Conservation (phyloP, 768 basidiomycete genomes). For the Trametes meyenii region DNA sequence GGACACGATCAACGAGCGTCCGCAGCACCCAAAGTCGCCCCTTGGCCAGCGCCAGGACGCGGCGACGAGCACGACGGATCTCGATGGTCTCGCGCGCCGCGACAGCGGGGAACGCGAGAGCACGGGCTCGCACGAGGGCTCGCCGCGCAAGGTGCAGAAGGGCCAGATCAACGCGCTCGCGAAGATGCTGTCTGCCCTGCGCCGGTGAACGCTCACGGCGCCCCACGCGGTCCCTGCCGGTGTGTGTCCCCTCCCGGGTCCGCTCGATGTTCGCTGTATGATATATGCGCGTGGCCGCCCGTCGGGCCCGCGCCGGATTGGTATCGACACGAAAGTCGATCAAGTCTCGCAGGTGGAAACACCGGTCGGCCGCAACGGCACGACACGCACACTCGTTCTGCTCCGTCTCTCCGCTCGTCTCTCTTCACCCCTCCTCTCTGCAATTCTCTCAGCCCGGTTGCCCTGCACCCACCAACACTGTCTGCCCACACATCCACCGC, state of each 20-base stretch:
- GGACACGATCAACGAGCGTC: conserved; percentile 78
- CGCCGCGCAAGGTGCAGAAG: conserved; percentile 80
- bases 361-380: conserved; percentile 9
- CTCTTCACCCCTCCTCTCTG: background rate
- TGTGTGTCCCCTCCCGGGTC: background rate
- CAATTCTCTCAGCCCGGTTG: conserved; percentile 2
- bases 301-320: conserved; percentile 19
- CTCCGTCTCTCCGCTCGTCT: conserved; percentile 7
- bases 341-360: conserved; percentile 21
- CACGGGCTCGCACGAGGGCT: conserved; percentile 40
- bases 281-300: conserved; percentile 12
- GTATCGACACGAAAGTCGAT: conserved; percentile 24
- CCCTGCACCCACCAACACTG: background rate
- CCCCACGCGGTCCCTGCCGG: background rate
- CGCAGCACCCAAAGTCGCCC: conserved; percentile 48
- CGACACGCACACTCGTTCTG: conserved; percentile 19
- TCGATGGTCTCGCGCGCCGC: conserved; percentile 39
- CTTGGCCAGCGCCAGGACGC: conserved; percentile 60
- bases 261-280: conserved; percentile 20
- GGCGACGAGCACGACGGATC: conserved; percentile 75
- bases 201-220: conserved; percentile 46
- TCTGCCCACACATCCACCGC: conserved; percentile 9
- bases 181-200: conserved; percentile 86
- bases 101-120: conserved; percentile 37
- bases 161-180: conserved; percentile 89